phyloP scores from a whole-genome alignment of 2,329 filamentous ascomycete genomes.

The Alternaria ethzedia region DNA sequence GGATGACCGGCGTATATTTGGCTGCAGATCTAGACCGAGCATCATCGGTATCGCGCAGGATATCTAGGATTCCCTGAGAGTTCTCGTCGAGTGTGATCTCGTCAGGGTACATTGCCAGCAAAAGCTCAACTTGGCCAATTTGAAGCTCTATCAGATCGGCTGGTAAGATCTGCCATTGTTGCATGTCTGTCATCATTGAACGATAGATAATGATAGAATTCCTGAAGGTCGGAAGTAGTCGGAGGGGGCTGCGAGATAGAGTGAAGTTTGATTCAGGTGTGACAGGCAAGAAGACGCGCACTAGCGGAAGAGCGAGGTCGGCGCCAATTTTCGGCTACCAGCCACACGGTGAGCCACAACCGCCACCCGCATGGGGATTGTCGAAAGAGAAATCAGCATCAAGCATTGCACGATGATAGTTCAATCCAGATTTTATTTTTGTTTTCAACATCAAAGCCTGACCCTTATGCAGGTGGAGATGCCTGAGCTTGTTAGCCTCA shows the following conservation, averaged over 20 bases:
- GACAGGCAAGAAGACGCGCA: neutral
- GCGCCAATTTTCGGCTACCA: slow-evolving; percentile 12
- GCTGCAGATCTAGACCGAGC: neutral
- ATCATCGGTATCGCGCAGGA: slow-evolving; percentile 11
- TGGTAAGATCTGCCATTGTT: slow-evolving; percentile 28
- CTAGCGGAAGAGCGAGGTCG: slow-evolving; percentile 1
- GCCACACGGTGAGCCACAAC: slow-evolving; percentile 5
- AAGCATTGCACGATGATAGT: neutral
- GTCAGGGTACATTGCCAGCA: slow-evolving; percentile 38
- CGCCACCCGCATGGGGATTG: neutral
- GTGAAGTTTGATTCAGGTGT: neutral
- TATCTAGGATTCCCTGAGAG: slow-evolving; percentile 12
- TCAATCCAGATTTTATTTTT: neutral
- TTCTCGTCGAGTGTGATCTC: slow-evolving; percentile 21
- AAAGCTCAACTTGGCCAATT: slow-evolving; percentile 36
- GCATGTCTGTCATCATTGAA: neutral
- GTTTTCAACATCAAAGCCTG: neutral
- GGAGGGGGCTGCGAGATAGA: neutral
- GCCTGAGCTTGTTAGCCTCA: slow-evolving; percentile 1
- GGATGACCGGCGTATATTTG: slow-evolving; percentile 12
- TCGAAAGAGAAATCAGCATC: neutral
- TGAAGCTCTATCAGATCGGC: slow-evolving; percentile 34
- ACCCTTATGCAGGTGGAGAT: neutral
- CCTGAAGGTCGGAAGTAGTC: neutral
- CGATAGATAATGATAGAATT: neutral